Base-by-base conservation (phyloP, 257 asterid genomes). In the Rauvolfia tetraphylla region DNA sequence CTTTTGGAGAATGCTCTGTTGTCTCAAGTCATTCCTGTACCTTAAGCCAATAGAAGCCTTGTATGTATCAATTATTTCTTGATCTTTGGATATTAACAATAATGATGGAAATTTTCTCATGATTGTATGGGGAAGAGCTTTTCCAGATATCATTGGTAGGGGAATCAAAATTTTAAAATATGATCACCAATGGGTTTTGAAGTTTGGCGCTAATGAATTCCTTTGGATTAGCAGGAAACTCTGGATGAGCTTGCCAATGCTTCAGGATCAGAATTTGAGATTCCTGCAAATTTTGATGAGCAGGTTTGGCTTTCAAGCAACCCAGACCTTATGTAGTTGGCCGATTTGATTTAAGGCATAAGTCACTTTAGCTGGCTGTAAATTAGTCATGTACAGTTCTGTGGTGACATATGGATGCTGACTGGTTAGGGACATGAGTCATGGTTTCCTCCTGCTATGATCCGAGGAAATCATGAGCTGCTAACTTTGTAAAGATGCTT, bases 221-320 rank as follows among this genome's bases (percentile, higher is more conserved):
- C 31, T 67, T 23, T 67, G 31, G 17, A 12, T 49, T 49, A 46
- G 75, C 83, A 84, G 83, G 81, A 84, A 67, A 48, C 66, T 34
- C 31, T 74, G 57, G 83, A 65, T 48, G 87, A 75, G 71, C 74
- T 81, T 75, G 83, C 78, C 34, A 75, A 70, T 71, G 77, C 78
- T 34, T 74, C 71, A 25, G 78, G 76, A 73, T 67, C 83, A 56
- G 81, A 83, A 42, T 41, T 57, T 8, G 81, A 59, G 53, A 71
- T 75, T 72, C 79, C 77, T 29, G 53, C 75, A 56, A 84, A 75
- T 66, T 81, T 81, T 59, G 72, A 71, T 25, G 69, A 70, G 87
- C 39, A 76, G 56, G 63, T 48, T 76, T 61, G 71, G 33, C 51
- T 38, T 18, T 51, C 79, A 5, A 49, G 63, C 73, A 75, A 33